Evolutionary conservation across 108 stramenopile genomes (phyloP).

Genomic region (Fistulifera pelliculosa): DNA sequence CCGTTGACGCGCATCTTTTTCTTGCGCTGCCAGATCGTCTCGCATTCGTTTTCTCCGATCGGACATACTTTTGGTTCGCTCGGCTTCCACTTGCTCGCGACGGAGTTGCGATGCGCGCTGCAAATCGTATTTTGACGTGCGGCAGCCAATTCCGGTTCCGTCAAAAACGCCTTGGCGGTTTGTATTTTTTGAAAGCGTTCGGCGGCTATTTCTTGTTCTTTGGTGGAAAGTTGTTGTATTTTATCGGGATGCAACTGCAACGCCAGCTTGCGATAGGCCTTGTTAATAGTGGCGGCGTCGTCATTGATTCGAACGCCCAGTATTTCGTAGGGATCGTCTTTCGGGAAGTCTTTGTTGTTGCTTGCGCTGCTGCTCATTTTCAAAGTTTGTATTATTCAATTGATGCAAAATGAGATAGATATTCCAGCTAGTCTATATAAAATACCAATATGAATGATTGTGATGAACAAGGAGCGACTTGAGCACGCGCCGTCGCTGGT

Average conservation of each 20-base stretch:
- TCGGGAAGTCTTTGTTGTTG: conserved; percentile 41
- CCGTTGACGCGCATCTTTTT: conserved; percentile 24
- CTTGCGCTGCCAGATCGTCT: conserved; percentile 53
- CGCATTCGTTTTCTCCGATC: conserved; percentile 56
- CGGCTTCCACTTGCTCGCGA: conserved; percentile 47
- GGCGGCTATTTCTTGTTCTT: conserved; percentile 17
- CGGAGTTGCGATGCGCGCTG: conserved; percentile 45
- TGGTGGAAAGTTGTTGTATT: conserved; percentile 35
- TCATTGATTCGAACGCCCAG: conserved; percentile 42
- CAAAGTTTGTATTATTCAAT: too few relatives aligned
- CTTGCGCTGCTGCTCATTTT: neutral
- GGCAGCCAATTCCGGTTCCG: conserved; percentile 48
- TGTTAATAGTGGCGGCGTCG: conserved; percentile 57
- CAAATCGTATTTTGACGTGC: conserved; percentile 41
- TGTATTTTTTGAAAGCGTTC: conserved; percentile 48
- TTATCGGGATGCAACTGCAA: conserved; percentile 95
- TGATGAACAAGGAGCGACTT: too few relatives aligned
- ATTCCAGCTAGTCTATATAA: too few relatives aligned
- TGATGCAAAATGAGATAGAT: too few relatives aligned
- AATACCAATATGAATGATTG: too few relatives aligned
- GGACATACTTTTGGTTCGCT: conserved; percentile 58
- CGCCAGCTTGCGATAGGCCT: conserved; percentile 73
- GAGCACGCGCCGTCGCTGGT: too few relatives aligned
- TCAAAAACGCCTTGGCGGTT: conserved; percentile 49
- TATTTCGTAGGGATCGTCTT: conserved; percentile 52